A percentile compares a stretch with the other conserved stretches of the same genome.
phyloP scores from a whole-genome alignment of 2,329 filamentous ascomycete genomes.

The Hirsutella rhossiliensis region DNA sequence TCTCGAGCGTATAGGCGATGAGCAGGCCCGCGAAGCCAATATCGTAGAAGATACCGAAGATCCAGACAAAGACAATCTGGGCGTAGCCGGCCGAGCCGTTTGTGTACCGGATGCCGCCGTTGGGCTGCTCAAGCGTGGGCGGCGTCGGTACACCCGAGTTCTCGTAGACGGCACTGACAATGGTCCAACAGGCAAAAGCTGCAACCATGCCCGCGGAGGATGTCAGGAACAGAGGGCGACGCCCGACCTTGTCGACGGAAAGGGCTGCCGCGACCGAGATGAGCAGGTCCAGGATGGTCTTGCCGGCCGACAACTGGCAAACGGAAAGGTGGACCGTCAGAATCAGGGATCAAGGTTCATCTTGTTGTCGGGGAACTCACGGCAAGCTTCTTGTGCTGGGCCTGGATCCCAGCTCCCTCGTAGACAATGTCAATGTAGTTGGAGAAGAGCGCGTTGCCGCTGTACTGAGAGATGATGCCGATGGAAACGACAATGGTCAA shows the following conservation, averaged over 20 bases:
- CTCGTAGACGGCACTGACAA: constrained; percentile 40
- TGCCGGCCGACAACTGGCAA: constrained; percentile 33
- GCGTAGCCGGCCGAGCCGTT: constrained; percentile 35
- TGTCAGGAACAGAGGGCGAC: constrained; percentile 40
- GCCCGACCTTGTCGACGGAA: constrained; percentile 36
- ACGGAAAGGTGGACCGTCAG: too few species aligned
- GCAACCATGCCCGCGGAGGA: constrained; percentile 36
- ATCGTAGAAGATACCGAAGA: constrained; percentile 47
- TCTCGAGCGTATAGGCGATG: constrained; percentile 45
- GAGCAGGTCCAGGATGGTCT: constrained; percentile 46
- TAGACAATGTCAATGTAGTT: constrained; percentile 57
- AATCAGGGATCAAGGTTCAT: too few species aligned
- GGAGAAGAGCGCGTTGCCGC: constrained; percentile 53
- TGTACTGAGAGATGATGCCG: constrained; percentile 56
- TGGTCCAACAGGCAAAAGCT: constrained; percentile 37
- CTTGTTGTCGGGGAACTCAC: constrained; percentile 25
- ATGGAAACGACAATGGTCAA: constrained; percentile 50
- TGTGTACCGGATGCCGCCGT: constrained; percentile 16
- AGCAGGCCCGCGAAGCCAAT: constrained; percentile 47
- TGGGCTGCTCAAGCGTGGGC: constrained; percentile 1
- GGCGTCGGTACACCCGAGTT: constrained; percentile 16
- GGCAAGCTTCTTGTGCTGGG: constrained; percentile 42
- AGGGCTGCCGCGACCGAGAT: constrained; percentile 42
- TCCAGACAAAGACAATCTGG: constrained; percentile 46
- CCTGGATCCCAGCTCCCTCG: constrained; percentile 45